Conservation (phyloP, 139 green algal species). For the Volvox africanus region DNA sequence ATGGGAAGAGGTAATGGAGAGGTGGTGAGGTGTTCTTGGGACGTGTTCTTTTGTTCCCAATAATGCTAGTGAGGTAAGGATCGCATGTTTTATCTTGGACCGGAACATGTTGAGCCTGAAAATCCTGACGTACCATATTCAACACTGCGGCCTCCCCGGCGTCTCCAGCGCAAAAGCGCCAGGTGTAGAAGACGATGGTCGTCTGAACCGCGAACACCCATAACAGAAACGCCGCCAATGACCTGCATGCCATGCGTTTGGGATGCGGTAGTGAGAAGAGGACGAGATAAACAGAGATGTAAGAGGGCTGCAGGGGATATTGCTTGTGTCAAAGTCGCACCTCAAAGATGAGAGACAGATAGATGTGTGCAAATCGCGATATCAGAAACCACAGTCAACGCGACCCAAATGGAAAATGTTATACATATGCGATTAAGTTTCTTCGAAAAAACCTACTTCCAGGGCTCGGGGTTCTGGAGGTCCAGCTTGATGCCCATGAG, state of each 20-base stretch:
- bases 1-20: no score
- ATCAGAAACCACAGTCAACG: neutral
- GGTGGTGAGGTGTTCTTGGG: no score
- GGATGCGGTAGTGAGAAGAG: no score
- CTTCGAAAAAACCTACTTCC: conserved; percentile 28
- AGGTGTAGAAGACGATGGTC: conserved; percentile 31
- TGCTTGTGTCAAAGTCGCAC: neutral
- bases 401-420: no score
- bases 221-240: conserved; percentile 45
- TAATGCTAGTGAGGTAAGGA: no score
- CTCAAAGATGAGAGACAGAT: neutral
- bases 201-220: conserved; percentile 23
- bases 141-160: conserved; percentile 45
- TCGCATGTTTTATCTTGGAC: no score
- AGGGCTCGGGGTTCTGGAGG: conserved; percentile 43
- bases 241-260: conserved; percentile 23
- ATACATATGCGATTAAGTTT: neutral
- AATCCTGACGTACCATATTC: conserved; percentile 41
- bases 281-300: no score
- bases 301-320: neutral
- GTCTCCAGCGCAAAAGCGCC: conserved; percentile 14
- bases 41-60: no score
- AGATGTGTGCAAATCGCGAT: neutral
- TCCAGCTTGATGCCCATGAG: conserved; percentile 61
- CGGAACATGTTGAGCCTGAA: no score